phyloP scores from a whole-genome alignment of 495 filamentous ascomycete species.

The Penicillium simplicissimum region DNA sequence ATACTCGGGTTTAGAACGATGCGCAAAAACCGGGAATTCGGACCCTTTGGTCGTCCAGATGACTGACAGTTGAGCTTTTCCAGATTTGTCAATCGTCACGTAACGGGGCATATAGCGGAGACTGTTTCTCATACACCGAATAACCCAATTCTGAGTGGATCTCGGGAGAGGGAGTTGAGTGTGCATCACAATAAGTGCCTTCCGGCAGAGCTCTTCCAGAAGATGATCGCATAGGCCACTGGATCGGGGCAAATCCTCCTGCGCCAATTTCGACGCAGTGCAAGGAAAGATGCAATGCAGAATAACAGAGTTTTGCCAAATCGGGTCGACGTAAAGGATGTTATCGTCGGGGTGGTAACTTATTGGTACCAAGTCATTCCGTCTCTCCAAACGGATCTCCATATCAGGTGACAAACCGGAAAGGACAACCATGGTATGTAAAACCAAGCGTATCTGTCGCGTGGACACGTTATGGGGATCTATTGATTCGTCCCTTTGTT shows the following conservation, averaged over 20 bases:
- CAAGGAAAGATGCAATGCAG: slow-evolving; percentile 2
- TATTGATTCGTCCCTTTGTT: not conserved
- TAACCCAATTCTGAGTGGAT: slow-evolving; percentile 4
- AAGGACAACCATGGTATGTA: not conserved
- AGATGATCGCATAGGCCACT: not conserved
- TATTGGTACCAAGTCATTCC: not conserved
- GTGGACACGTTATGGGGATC: not conserved
- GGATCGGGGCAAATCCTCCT: not conserved
- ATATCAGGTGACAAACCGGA: not conserved
- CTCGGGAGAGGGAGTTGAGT: not conserved
- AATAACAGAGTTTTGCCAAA: slow-evolving; percentile 1
- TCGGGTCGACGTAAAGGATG: not conserved
- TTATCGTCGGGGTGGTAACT: not conserved
- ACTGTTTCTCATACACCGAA: slow-evolving; percentile 1
- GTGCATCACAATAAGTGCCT: not conserved
- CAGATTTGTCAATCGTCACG: not conserved
- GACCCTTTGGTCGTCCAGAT: not conserved
- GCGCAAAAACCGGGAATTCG: not conserved
- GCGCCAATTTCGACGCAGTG: not conserved
- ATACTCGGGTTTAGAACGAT: not conserved
- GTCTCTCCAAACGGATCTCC: slow-evolving; percentile 1
- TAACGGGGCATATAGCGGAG: slow-evolving; percentile 1
- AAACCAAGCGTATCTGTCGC: slow-evolving; percentile 1
- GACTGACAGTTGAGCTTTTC: not conserved
- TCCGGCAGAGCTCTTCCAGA: not conserved